Conservation (phyloP, 805 yeast species). For the Pichia insulana region DNA sequence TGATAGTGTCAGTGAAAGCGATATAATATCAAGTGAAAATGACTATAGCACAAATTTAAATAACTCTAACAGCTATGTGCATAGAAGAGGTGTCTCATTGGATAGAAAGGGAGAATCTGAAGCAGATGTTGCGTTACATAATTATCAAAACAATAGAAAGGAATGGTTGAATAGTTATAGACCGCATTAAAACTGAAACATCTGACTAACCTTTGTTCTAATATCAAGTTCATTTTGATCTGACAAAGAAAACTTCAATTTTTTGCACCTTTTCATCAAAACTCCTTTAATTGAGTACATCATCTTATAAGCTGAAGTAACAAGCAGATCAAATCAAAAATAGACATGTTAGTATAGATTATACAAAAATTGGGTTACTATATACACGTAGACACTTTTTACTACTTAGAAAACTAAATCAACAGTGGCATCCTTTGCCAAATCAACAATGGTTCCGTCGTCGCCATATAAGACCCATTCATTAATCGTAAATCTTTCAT, state of each 20-base stretch:
- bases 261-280: not conserved
- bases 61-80: not conserved
- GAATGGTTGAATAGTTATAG: slow-evolving; percentile 32
- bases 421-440: slow-evolving; percentile 39
- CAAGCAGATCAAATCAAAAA: too few relatives aligned
- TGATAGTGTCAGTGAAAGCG: not conserved
- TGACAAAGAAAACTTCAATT: too few relatives aligned
- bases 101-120: slow-evolving; percentile 4
- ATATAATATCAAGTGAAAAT: not conserved
- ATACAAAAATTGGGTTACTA: too few relatives aligned
- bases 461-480: slow-evolving; percentile 55
- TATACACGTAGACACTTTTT: not conserved
- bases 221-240: too few relatives aligned
- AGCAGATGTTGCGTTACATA: slow-evolving; percentile 31
- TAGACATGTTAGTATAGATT: too few relatives aligned
- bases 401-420: slow-evolving; percentile 13
- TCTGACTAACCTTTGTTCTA: not conserved
- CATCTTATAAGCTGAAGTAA: too few relatives aligned
- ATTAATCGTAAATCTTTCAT: slow-evolving; percentile 48
- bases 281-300: too few relatives aligned
- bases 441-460: slow-evolving; percentile 33
- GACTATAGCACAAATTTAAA: not conserved
- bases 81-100: slow-evolving; percentile 5
- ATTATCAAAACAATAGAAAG: slow-evolving; percentile 35
- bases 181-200: not conserved